phyloP scores from a whole-genome alignment of 139 green algal genomes.

The Edaphochlamys debaryana region DNA sequence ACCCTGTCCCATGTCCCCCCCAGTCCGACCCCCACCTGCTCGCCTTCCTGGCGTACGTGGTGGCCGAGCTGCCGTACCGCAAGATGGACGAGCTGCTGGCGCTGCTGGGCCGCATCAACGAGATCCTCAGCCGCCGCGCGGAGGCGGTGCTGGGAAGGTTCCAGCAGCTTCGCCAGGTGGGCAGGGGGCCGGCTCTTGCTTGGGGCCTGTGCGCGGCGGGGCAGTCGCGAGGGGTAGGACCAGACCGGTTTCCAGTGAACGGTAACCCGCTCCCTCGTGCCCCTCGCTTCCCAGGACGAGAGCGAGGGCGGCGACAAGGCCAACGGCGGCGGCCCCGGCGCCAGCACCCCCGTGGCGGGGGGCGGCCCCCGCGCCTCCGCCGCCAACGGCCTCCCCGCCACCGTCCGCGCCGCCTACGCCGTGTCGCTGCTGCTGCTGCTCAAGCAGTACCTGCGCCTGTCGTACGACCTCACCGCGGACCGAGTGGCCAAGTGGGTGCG shows the following conservation, averaged over 20 bases:
- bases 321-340: no score
- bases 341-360: no score
- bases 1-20: background rate
- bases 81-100: slow-evolving; percentile 76
- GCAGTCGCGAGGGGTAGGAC: no score
- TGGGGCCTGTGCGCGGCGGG: no score
- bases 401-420: slow-evolving; percentile 60
- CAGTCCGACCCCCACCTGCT: slow-evolving; percentile 52
- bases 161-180: slow-evolving; percentile 1
- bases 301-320: no score
- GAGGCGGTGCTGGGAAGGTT: slow-evolving; percentile 28
- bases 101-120: slow-evolving; percentile 70
- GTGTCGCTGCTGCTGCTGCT: slow-evolving; percentile 79
- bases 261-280: no score
- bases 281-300: no score
- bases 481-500: slow-evolving; percentile 52
- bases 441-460: slow-evolving; percentile 75
- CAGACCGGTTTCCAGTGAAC: no score
- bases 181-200: no score
- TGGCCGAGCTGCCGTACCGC: slow-evolving; percentile 68
- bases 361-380: background rate
- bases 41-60: slow-evolving; percentile 62
- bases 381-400: slow-evolving; percentile 16
- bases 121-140: slow-evolving; percentile 58
- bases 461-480: slow-evolving; percentile 66